phyloP scores from a whole-genome alignment of 129 eudicot species.

The Cynara cardunculus region DNA sequence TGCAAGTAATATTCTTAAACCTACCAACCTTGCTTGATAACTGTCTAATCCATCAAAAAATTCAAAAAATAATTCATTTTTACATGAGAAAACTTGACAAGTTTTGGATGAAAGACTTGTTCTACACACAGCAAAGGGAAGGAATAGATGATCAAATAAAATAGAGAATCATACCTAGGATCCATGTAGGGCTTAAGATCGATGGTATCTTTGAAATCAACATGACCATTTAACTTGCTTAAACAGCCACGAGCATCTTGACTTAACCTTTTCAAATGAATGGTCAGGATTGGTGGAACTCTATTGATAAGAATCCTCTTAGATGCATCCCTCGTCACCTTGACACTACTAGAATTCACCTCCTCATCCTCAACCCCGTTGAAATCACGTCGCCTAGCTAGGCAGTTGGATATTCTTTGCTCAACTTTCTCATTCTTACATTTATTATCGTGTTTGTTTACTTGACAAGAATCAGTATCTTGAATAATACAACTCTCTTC shows the following conservation, averaged over 20 bases:
- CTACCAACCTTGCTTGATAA: neutral
- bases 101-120: neutral
- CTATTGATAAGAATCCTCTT: slow-evolving; percentile 64
- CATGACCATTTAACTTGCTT: slow-evolving; percentile 82
- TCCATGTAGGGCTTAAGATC: slow-evolving; percentile 75
- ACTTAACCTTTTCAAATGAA: slow-evolving; percentile 79
- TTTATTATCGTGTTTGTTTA: slow-evolving; percentile 7
- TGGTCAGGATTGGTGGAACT: slow-evolving; percentile 67
- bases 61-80: neutral
- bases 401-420: neutral
- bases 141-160: slow-evolving; percentile 1
- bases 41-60: neutral
- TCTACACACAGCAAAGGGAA: neutral
- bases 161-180: slow-evolving; percentile 55
- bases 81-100: neutral
- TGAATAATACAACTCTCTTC: slow-evolving; percentile 15
- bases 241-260: slow-evolving; percentile 88
- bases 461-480: slow-evolving; percentile 2
- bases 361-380: slow-evolving; percentile 43
- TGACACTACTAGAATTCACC: slow-evolving; percentile 39
- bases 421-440: slow-evolving; percentile 8
- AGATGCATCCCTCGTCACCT: slow-evolving; percentile 81
- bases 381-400: slow-evolving; percentile 23
- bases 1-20: neutral
- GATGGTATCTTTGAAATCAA: slow-evolving; percentile 52